Conservation (phyloP, 768 basidiomycete species). For the Lanmaoa rubissima region DNA sequence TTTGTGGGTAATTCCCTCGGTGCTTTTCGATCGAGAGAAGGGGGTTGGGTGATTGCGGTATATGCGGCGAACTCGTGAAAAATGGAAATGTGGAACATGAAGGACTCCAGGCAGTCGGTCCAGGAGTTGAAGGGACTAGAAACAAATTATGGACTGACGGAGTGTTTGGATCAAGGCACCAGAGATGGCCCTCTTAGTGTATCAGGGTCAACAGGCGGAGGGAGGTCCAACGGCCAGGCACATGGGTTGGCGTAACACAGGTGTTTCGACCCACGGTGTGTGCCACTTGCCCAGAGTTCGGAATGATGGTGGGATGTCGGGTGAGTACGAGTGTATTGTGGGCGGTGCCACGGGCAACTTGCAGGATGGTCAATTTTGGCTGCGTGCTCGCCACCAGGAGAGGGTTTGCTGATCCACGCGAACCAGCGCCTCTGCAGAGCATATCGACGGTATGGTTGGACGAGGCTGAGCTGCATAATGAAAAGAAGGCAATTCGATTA, state of each 20-base stretch:
- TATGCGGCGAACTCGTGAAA: conserved; percentile 17
- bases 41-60: conserved; percentile 14
- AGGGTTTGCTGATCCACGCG: conserved; percentile 14
- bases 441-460: background rate
- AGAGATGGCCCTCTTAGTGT: background rate
- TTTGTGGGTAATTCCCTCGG: conserved; percentile 14
- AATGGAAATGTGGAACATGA: conserved; percentile 1
- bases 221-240: background rate
- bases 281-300: background rate
- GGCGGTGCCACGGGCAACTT: conserved; percentile 8
- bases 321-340: background rate
- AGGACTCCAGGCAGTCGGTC: background rate
- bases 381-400: background rate
- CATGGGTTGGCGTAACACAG: background rate
- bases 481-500: background rate
- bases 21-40: conserved; percentile 12
- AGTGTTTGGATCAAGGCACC: conserved; percentile 4
- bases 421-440: conserved; percentile 6
- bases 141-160: background rate
- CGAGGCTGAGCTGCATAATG: conserved; percentile 8
- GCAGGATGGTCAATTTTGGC: background rate
- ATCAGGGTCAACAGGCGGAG: conserved; percentile 6
- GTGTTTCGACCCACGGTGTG: conserved; percentile 1
- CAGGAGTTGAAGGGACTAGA: background rate
- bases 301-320: background rate